phyloP scores from a whole-genome alignment of 2,329 filamentous ascomycete species.

The Paecilomyces fulvus region DNA sequence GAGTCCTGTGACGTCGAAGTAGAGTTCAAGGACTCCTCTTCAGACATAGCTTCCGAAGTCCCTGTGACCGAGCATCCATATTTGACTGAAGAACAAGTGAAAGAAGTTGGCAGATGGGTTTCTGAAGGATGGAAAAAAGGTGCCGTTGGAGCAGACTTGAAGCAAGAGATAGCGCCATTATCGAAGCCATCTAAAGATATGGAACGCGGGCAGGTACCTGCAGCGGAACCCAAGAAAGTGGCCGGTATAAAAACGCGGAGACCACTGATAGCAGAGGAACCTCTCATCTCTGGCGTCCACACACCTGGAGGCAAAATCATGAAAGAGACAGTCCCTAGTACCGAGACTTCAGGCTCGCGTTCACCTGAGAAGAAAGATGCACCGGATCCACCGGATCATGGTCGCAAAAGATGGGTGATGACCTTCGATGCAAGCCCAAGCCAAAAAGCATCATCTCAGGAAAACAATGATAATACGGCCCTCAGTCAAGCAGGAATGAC shows the following conservation, averaged over 20 bases:
- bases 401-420: not conserved
- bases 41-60: constrained; percentile 2
- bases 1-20: not conserved
- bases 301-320: not conserved
- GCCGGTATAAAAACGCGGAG: constrained; percentile 11
- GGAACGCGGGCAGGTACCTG: not conserved
- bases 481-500: not conserved
- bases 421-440: not conserved
- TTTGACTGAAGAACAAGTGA: constrained; percentile 19
- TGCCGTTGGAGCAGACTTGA: constrained; percentile 1
- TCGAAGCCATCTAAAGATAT: not conserved
- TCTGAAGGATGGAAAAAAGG: constrained; percentile 14
- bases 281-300: not conserved
- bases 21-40: not conserved
- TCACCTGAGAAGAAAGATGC: not conserved
- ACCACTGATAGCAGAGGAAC: not conserved
- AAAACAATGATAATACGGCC: not conserved
- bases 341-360: not conserved
- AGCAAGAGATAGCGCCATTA: not conserved
- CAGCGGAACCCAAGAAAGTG: constrained; percentile 4
- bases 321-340: not conserved
- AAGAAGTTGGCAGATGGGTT: constrained; percentile 22
- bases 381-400: not conserved
- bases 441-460: not conserved
- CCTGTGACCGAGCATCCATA: constrained; percentile 11